A percentile compares a stretch with the other conserved stretches of the same genome.
phyloP scores from a whole-genome alignment of 2,329 filamentous ascomycete species.

The Apiospora kogelbergensis region DNA sequence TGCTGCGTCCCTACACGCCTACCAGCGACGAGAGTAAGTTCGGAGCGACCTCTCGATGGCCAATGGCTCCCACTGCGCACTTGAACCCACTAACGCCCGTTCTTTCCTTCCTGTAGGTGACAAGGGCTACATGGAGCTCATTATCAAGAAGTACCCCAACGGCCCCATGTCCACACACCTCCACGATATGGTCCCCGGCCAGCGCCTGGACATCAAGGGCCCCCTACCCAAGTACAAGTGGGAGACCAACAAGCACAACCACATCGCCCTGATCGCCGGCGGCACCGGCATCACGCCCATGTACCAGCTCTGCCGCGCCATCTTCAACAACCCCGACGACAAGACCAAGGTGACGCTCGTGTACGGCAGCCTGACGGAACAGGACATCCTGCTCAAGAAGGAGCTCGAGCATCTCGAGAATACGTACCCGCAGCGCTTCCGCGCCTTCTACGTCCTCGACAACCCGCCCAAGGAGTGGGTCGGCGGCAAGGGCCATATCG shows the following conservation, averaged over 20 bases:
- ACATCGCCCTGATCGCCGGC: conserved; percentile 85
- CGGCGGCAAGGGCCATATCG: conserved; percentile 78
- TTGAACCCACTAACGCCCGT: neutral
- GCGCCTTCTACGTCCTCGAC: conserved; percentile 91
- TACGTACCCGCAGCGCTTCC: conserved; percentile 92
- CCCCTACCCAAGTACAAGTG: conserved; percentile 93
- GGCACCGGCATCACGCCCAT: conserved; percentile 97
- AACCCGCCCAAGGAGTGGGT: conserved; percentile 77
- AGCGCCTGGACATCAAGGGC: conserved; percentile 89
- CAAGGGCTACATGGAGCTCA: conserved; percentile 79
- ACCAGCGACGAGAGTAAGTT: conserved; percentile 76
- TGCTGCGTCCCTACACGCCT: conserved; percentile 91
- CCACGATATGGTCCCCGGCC: conserved; percentile 77
- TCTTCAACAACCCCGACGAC: conserved; percentile 95
- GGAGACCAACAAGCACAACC: conserved; percentile 87
- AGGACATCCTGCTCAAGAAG: conserved; percentile 87
- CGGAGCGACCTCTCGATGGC: neutral
- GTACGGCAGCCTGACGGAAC: conserved; percentile 85
- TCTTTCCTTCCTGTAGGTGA: conserved; percentile 49
- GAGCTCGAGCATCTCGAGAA: conserved; percentile 89
- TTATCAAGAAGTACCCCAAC: conserved; percentile 88
- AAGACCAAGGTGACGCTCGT: conserved; percentile 97
- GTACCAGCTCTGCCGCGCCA: conserved; percentile 89
- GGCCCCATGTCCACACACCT: conserved; percentile 92
- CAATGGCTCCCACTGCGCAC: neutral